Evolutionary conservation across 192 early-diverging fungal genomes (phyloP).

Genomic region (Backusella circina): DNA sequence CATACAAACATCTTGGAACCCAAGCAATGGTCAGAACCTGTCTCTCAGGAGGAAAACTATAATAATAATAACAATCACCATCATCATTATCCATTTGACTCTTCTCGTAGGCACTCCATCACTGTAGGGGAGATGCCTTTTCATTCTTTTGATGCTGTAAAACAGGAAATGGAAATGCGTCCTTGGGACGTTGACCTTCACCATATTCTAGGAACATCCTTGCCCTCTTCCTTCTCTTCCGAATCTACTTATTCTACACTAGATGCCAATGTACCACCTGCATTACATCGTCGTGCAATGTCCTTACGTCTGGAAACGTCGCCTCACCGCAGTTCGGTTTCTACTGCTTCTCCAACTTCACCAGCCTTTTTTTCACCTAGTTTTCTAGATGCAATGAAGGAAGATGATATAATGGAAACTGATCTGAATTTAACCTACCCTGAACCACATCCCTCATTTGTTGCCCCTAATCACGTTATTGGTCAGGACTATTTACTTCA

Average conservation of each 20-base stretch:
- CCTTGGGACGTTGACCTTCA: background rate
- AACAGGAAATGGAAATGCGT: background rate
- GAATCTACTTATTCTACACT: background rate
- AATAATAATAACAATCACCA: background rate
- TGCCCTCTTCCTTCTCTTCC: constrained; percentile 16
- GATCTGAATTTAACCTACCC: background rate
- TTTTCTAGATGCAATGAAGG: constrained; percentile 61
- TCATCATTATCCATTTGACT: background rate
- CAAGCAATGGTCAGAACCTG: background rate
- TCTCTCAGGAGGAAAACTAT: background rate
- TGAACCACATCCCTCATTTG: background rate
- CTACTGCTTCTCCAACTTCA: constrained; percentile 40
- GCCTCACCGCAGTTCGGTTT: background rate
- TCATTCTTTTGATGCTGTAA: background rate
- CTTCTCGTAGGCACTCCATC: constrained; percentile 25
- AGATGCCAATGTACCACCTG: background rate
- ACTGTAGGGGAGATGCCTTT: constrained; percentile 28
- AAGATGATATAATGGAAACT: constrained; percentile 25
- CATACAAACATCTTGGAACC: background rate
- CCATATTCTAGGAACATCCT: constrained; percentile 2
- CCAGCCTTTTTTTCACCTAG: constrained; percentile 71
- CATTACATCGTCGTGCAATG: constrained; percentile 10
- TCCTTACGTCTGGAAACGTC: constrained; percentile 6
- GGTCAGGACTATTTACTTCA: background rate
- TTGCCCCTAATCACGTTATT: background rate